Base-by-base conservation (phyloP, 495 filamentous ascomycete species). In the Ramalina intermedia region DNA sequence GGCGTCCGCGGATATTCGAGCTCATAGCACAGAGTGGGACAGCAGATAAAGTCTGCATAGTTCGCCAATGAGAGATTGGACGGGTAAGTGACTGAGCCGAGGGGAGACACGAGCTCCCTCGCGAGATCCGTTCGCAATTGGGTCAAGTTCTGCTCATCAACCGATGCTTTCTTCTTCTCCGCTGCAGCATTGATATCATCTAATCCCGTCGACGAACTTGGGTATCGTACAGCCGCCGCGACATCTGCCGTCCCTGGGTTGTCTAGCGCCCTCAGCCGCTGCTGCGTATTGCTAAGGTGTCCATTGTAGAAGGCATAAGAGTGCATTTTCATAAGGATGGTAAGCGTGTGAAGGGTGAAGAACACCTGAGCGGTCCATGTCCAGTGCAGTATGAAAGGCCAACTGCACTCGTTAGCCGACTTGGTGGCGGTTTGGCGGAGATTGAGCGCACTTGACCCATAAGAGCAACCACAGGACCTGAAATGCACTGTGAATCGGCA, bases 241-340 rank as follows among this genome's bases (percentile, higher is more conserved):
- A 75, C 78, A 7, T 83, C 80, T 14, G 76, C 78, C n/a, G 71
- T 75, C 3, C 72, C 75, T 0, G 86, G 84, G 23, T 83, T 70
- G 63, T 98, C 91, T 9, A 98, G 80, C 27, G 77, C 78, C 41
- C 73, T 74, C 1, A 98, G 69, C 14, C 85, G 79, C 55, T 81
- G 80, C 63, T 87, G 76, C 0, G 85, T 93, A 57, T 88, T 84
- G 50, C 82, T 87, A 6, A 98, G 75, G 66, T 98, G 91, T 2
- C 91, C 91, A 58, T 91, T 95, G 67, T 98, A 98, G 66, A 96
- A 96, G 23, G 86, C 83, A 60, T 96, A 98, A 0, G 89, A 95
- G 60, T 98, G 91, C 73, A 98, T 86, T 68, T 98, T 98, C 91
- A 98, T 98, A 23, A 96, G 78, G 6, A 98, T 69, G 13, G 84